Base-by-base conservation (phyloP, 2,329 filamentous ascomycete species). In the Aspergillus sp. region DNA sequence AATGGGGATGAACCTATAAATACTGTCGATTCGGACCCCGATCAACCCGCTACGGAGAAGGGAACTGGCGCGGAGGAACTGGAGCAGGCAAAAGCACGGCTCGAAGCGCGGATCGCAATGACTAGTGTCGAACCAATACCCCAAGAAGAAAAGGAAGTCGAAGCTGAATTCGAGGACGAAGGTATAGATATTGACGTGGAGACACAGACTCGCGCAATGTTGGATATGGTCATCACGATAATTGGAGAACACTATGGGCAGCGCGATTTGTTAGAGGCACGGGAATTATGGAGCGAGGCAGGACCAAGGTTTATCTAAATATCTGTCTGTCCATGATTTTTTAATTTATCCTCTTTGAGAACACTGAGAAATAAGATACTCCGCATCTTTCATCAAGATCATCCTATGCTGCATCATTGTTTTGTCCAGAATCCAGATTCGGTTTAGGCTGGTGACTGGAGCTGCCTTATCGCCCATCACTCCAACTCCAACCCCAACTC, bases 201-300 rank as follows among this genome's bases (percentile, higher is more conserved):
- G 13, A 63, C 63, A 48, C 66, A 74, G 57, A 71, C 67, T 17
- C 80, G 84, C 26, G 88, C 86, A n/a, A 92, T 91, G 41, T 80
- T 97, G 34, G 93, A 96, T 75, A 96, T 96, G 91, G 90, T 97
- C 53, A 79, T 97, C 64, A 95, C 90, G 0, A 83, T 97, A 36
- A 88, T 89, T 48, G 93, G 91, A 66, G 92, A 96, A 75, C 86
- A 90, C 63, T 98, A 93, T 74, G 92, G 93, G 1, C 93, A 98
- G 75, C 83, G 88, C 62, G 93, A 98, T 73, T 75, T 97, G 61
- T 81, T 97, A 48, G 86, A 89, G 66, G 89, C 88, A 60, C 84
- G 91, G 57, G 84, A 88, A 57, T 57, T 75, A 17, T 85, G 83
- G 81, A 62, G 68, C 36, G 67, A 66, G 24, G 39, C n/a, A 38